Conservation (phyloP, 441 rosid genomes). For the Croton laevigatus region DNA sequence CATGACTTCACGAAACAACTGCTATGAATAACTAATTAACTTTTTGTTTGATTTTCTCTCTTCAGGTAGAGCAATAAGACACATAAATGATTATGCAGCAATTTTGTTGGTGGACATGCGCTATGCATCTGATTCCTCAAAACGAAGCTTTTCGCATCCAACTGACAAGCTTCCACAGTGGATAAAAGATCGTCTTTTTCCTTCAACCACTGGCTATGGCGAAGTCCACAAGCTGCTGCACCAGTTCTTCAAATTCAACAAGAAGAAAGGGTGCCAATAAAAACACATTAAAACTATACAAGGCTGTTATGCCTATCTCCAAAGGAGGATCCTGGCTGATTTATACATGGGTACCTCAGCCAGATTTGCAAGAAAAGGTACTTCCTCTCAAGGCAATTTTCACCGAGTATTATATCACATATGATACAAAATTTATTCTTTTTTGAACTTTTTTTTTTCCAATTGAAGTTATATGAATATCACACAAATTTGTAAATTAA, state of each 20-base stretch:
- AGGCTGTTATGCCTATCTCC: not conserved
- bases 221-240: conserved; percentile 75
- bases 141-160: conserved; percentile 51
- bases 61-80: conserved; percentile 88
- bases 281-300: not conserved
- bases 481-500: not conserved
- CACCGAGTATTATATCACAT: not conserved
- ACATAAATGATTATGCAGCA: conserved; percentile 83
- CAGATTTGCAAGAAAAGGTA: conserved; percentile 1
- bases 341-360: not conserved
- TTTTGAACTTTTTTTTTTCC: too few relatives aligned
- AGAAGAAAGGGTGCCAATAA: conserved; percentile 32
- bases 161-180: conserved; percentile 79
- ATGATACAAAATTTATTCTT: not conserved
- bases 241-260: conserved; percentile 71
- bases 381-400: not conserved
- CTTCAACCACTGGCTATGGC: conserved; percentile 68
- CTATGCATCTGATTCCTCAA: conserved; percentile 56
- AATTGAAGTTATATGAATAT: too few relatives aligned
- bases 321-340: not conserved
- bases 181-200: conserved; percentile 68
- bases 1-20: not conserved
- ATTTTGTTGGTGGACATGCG: conserved; percentile 85
- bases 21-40: not conserved
- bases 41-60: conserved; percentile 5